A percentile compares a stretch with the other conserved stretches of the same genome.
Conservation (phyloP, 768 basidiomycete species). For the Tephrocybe sp. region DNA sequence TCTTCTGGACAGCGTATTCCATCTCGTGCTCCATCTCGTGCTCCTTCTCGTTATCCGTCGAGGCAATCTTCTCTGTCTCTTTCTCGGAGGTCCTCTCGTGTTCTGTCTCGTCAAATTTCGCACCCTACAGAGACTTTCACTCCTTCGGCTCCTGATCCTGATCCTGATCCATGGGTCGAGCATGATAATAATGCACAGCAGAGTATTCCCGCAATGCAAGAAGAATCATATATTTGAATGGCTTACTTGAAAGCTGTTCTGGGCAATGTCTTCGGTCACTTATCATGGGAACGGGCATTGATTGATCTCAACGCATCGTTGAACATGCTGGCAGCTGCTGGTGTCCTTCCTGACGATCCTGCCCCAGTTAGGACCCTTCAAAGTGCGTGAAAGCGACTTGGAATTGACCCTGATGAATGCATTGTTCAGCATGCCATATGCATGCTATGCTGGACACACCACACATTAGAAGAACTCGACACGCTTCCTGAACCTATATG, state of each 20-base stretch:
- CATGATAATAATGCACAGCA: neutral
- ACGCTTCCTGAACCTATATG: neutral
- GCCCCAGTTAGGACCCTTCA: neutral
- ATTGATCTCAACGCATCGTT: neutral
- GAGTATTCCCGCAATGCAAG: neutral
- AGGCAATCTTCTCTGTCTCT: neutral
- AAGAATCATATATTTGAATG: neutral
- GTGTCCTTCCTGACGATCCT: neutral
- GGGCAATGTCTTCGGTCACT: neutral
- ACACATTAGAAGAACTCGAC: neutral
- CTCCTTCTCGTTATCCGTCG: neutral
- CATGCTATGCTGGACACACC: neutral
- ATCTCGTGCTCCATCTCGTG: neutral
- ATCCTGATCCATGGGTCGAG: neutral
- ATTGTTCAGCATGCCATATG: neutral
- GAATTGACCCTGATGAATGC: neutral
- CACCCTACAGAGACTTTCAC: neutral
- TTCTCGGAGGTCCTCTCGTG: too few species aligned
- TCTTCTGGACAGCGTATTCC: too few species aligned
- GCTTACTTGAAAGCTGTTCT: conserved; percentile 2
- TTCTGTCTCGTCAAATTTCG: neutral
- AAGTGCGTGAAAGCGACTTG: neutral
- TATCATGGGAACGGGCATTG: neutral
- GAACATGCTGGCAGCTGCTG: neutral
- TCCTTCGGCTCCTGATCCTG: neutral